phyloP scores from a whole-genome alignment of 163 green algal species.

The Chlorella variabilis region DNA sequence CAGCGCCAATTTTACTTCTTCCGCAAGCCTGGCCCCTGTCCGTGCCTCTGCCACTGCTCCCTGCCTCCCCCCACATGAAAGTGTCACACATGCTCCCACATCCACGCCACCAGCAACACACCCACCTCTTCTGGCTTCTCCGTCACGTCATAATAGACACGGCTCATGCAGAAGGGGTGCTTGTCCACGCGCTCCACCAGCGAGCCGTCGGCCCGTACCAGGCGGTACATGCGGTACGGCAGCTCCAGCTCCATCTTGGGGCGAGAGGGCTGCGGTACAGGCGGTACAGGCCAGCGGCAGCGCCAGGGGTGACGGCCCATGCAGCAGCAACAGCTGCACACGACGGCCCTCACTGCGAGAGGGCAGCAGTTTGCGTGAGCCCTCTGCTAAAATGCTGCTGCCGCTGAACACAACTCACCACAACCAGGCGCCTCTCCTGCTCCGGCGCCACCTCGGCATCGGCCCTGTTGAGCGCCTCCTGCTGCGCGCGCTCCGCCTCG shows the following conservation, averaged over 20 bases:
- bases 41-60: too few relatives aligned
- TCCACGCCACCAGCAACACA: background rate
- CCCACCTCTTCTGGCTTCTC: slow-evolving; percentile 54
- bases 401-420: background rate
- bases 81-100: too few relatives aligned
- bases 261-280: slow-evolving; percentile 23
- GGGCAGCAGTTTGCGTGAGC: background rate
- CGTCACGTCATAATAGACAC: slow-evolving; percentile 63
- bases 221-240: slow-evolving; percentile 69
- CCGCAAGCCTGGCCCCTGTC: background rate
- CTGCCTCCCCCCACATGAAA: too few relatives aligned
- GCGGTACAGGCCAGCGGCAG: too few relatives aligned
- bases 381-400: background rate
- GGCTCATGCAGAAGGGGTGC: slow-evolving; percentile 77
- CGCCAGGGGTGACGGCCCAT: too few relatives aligned
- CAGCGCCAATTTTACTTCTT: background rate
- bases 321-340: too few relatives aligned
- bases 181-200: slow-evolving; percentile 70
- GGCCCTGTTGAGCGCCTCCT: slow-evolving; percentile 18
- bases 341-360: too few relatives aligned
- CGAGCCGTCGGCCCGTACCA: slow-evolving; percentile 62
- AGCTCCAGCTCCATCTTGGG: slow-evolving; percentile 69
- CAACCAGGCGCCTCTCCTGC: slow-evolving; percentile 22
- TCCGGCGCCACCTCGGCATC: background rate
- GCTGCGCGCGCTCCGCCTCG: slow-evolving; percentile 30